A percentile compares a stretch with the other conserved stretches of the same genome.
phyloP scores from a whole-genome alignment of 1,284 basidiomycete genomes.

The Melampsora americana region DNA sequence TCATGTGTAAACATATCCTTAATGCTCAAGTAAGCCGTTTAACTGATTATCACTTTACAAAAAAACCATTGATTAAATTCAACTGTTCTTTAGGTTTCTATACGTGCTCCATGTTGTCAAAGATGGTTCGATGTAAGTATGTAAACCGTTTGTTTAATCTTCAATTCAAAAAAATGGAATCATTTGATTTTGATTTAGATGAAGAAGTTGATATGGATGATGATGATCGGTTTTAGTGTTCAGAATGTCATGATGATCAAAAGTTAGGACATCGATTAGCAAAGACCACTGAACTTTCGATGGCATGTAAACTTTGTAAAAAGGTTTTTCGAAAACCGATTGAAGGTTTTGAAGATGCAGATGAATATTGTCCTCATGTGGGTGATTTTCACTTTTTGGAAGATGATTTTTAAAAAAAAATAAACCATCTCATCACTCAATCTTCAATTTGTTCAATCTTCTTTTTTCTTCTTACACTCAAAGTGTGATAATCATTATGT shows the following conservation, averaged over 20 bases:
- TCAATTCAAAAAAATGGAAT: too few species aligned
- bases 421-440: too few species aligned
- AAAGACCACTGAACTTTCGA: constrained; percentile 83
- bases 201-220: too few species aligned
- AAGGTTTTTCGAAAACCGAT: constrained; percentile 96
- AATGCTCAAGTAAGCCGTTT: constrained; percentile 72
- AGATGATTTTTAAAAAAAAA: background rate
- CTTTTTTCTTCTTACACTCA: background rate
- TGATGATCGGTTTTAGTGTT: constrained; percentile 61
- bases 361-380: constrained; percentile 89
- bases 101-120: constrained; percentile 90
- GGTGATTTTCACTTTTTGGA: background rate
- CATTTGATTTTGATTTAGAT: background rate
- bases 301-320: constrained; percentile 96
- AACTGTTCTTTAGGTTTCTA: constrained; percentile 61
- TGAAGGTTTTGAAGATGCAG: constrained; percentile 82
- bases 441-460: background rate
- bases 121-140: constrained; percentile 75
- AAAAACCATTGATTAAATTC: background rate
- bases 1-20: constrained; percentile 74
- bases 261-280: constrained; percentile 68
- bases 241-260: constrained; percentile 80
- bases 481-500: constrained; percentile 44
- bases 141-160: background rate
- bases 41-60: background rate